Conservation (phyloP, 2,329 filamentous ascomycete genomes). For the Colletotrichum siamense region DNA sequence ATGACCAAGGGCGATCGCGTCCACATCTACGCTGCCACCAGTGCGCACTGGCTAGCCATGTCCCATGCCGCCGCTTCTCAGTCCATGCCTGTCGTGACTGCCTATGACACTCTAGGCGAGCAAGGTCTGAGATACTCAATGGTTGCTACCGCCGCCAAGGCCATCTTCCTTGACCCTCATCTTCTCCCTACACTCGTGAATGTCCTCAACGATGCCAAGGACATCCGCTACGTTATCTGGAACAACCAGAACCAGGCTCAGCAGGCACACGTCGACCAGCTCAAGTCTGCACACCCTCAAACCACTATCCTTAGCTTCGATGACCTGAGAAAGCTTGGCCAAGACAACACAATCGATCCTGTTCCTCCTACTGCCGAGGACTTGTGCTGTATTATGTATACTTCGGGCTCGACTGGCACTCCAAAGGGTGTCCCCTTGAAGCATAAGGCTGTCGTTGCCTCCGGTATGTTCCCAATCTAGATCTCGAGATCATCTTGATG, state of each 20-base stretch:
- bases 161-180: constrained; percentile 61
- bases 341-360: constrained; percentile 71
- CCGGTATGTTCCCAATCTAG: constrained; percentile 51
- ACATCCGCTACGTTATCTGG: constrained; percentile 59
- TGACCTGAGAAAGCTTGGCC: constrained; percentile 54
- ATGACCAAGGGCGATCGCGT: constrained; percentile 70
- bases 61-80: constrained; percentile 69
- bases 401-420: constrained; percentile 81
- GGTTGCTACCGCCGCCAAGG: constrained; percentile 72
- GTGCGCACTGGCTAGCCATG: constrained; percentile 56
- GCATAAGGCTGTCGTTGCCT: constrained; percentile 77
- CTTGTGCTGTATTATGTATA: constrained; percentile 76
- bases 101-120: constrained; percentile 81
- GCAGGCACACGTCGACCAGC: constrained; percentile 53
- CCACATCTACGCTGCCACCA: constrained; percentile 82
- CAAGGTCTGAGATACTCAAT: constrained; percentile 78
- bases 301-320: constrained; percentile 56
- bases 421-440: constrained; percentile 83
- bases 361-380: constrained; percentile 75
- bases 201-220: constrained; percentile 55
- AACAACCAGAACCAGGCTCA: constrained; percentile 59
- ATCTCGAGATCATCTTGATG: not conserved
- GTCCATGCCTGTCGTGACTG: constrained; percentile 83
- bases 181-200: constrained; percentile 65
- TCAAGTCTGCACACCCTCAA: constrained; percentile 46